Evolutionary conservation across 257 asterid genomes (phyloP).

Genomic region (Nyctanthes arbortristis): DNA sequence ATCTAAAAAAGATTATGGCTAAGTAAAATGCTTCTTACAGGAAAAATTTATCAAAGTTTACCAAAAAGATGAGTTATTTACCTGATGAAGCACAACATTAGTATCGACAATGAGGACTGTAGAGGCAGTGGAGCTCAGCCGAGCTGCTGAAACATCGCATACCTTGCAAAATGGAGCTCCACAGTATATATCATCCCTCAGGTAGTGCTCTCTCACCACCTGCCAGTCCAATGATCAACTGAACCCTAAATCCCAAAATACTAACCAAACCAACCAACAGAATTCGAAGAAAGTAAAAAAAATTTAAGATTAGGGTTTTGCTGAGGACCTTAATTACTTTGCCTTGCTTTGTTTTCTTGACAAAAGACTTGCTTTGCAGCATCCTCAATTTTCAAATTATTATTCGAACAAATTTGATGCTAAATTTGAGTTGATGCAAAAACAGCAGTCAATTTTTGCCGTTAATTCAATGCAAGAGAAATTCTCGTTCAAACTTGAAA

Average conservation of each 20-base stretch:
- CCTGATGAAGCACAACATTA: conserved; percentile 93
- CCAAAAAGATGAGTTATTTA: conserved; percentile 14
- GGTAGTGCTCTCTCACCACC: conserved; percentile 91
- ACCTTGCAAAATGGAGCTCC: conserved; percentile 80
- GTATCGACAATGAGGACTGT: conserved; percentile 72
- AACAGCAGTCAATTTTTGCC: neutral
- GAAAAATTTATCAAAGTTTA: neutral
- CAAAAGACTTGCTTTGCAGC: conserved; percentile 78
- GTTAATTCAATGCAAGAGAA: too few relatives aligned
- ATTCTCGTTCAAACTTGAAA: neutral
- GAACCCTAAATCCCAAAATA: conserved; percentile 21
- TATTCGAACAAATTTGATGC: neutral
- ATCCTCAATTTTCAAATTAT: conserved; percentile 33
- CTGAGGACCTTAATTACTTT: conserved; percentile 64
- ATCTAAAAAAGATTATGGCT: conserved; percentile 39
- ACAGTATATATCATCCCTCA: conserved; percentile 92
- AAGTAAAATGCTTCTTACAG: conserved; percentile 3
- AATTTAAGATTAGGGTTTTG: neutral
- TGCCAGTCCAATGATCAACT: conserved; percentile 25
- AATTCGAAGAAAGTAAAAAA: neutral
- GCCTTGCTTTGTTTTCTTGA: conserved; percentile 81
- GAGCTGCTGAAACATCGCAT: conserved; percentile 58
- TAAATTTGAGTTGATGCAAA: neutral
- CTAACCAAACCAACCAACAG: neutral
- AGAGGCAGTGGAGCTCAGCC: conserved; percentile 51